phyloP scores from a whole-genome alignment of 495 filamentous ascomycete genomes.

The Corynascus novoguineensis region DNA sequence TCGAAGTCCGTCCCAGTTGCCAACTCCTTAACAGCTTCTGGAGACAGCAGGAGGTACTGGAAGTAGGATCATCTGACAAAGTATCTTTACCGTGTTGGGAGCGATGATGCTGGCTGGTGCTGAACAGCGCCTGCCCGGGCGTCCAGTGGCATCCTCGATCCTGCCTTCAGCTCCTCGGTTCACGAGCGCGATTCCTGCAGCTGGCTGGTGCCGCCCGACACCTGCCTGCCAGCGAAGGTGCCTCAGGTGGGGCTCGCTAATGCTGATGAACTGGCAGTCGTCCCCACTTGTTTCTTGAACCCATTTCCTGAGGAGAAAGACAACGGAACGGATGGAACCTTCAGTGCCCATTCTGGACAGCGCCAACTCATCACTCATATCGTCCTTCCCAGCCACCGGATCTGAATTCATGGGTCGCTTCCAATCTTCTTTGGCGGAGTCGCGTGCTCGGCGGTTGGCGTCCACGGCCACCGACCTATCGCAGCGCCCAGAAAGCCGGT shows the following conservation, averaged over 20 bases:
- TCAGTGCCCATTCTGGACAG: not conserved
- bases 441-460: not conserved
- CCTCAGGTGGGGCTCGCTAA: conserved; percentile 14
- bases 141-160: too few species aligned
- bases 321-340: not conserved
- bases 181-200: too few species aligned
- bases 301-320: not conserved
- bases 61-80: too few species aligned
- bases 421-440: not conserved
- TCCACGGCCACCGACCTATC: conserved; percentile 8
- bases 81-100: too few species aligned
- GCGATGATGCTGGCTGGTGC: too few species aligned
- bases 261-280: conserved; percentile 20
- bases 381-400: conserved; percentile 6
- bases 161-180: too few species aligned
- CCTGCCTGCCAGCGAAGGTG: not conserved
- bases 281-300: not conserved
- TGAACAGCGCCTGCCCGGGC: too few species aligned
- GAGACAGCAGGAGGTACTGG: too few species aligned
- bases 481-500: not conserved
- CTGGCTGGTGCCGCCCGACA: not conserved
- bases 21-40: too few species aligned
- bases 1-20: too few species aligned
- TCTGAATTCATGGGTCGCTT: not conserved
- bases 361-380: conserved; percentile 6